Evolutionary conservation across 768 basidiomycete genomes (phyloP).

Genomic region (Trametes coccinea): DNA sequence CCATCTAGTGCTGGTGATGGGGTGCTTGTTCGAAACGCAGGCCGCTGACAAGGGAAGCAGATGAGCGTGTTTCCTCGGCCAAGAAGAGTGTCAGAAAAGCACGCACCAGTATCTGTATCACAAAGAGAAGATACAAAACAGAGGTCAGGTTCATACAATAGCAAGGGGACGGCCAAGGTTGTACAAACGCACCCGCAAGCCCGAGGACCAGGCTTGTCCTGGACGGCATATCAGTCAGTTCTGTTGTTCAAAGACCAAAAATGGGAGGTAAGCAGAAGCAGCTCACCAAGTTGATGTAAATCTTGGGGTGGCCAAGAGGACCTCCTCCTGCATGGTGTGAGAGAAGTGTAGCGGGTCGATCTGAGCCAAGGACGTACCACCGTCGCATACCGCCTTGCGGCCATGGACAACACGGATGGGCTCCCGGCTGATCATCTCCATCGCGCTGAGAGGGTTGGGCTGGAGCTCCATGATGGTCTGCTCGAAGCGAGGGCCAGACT

Average conservation of each 20-base stretch:
- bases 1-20: conserved; percentile 51
- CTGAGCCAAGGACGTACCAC: conserved; percentile 62
- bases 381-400: conserved; percentile 90
- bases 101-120: conserved; percentile 39
- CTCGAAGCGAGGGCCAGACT: conserved; percentile 82
- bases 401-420: conserved; percentile 81
- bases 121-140: conserved; percentile 12
- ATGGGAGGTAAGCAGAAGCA: background rate
- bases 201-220: conserved; percentile 88
- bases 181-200: conserved; percentile 79
- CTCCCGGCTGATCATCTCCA: conserved; percentile 85
- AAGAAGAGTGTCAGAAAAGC: background rate
- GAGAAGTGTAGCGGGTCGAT: background rate
- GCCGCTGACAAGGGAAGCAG: conserved; percentile 52
- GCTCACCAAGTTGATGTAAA: conserved; percentile 92
- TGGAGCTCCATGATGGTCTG: conserved; percentile 88
- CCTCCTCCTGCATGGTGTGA: conserved; percentile 68
- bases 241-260: background rate
- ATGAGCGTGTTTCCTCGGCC: background rate
- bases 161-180: conserved; percentile 12
- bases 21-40: conserved; percentile 86
- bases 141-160: background rate
- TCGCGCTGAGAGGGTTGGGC: conserved; percentile 86
- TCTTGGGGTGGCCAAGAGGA: conserved; percentile 93
- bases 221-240: conserved; percentile 6